Conservation (phyloP, 768 basidiomycete genomes). For the Punctularia strigosozonata region DNA sequence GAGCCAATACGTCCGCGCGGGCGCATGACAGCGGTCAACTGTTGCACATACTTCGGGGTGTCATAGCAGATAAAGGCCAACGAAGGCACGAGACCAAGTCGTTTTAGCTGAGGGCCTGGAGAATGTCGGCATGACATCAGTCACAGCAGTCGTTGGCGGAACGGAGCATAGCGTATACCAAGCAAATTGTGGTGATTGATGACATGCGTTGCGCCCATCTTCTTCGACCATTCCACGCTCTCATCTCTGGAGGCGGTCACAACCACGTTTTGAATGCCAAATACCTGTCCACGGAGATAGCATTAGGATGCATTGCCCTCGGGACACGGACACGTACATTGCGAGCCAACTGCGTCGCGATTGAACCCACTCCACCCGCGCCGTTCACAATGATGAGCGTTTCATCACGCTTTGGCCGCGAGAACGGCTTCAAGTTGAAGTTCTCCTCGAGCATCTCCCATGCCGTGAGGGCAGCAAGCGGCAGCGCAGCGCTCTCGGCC, state of each 20-base stretch:
- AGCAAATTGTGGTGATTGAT: background rate
- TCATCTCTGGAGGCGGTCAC: background rate
- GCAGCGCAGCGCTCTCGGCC: background rate
- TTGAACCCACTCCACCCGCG: background rate
- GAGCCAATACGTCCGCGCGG: background rate
- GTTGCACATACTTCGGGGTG: background rate
- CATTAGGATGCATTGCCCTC: background rate
- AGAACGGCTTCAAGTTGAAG: background rate
- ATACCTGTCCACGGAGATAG: background rate
- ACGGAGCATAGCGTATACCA: background rate
- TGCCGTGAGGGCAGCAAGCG: background rate
- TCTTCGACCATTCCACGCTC: background rate
- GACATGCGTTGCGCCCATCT: background rate
- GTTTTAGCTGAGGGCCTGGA: background rate
- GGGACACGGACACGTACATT: background rate
- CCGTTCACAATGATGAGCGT: background rate
- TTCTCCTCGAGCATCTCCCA: constrained; percentile 1
- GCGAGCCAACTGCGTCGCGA: background rate
- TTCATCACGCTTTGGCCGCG: background rate
- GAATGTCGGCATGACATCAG: background rate
- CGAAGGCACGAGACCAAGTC: background rate
- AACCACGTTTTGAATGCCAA: background rate
- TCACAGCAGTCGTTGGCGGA: background rate
- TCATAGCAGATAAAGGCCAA: constrained; percentile 1
- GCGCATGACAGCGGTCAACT: background rate